These are phyloP conservation scores for Eucommia ulmoides DNA, from an alignment of 257 asterid genomes.

Conservation along the genomic window DNA sequence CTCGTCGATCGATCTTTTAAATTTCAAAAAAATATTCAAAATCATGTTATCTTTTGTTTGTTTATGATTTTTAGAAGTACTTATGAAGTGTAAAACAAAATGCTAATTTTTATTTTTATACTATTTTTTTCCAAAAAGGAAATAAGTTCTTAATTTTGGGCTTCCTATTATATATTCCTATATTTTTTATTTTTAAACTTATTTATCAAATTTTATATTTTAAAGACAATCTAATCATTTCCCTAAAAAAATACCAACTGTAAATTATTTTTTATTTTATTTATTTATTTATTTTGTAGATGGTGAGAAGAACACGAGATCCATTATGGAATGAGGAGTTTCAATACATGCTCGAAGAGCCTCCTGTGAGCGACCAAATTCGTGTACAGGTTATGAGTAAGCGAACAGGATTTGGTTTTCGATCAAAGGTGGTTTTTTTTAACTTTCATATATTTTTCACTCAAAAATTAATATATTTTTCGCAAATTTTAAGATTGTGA, in stretches of 20 bases:
- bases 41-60: no score
- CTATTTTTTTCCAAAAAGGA: no score
- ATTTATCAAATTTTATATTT: background rate
- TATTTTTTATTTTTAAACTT: background rate
- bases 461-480: no score
- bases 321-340: conserved; percentile 87
- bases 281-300: conserved; percentile 19
- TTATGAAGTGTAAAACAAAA: no score
- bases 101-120: no score
- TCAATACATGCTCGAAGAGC: conserved; percentile 76
- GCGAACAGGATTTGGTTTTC: conserved; percentile 43
- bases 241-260: no score
- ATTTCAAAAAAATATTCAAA: no score
- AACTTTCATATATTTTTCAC: no score
- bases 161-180: background rate
- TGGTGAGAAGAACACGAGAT: conserved; percentile 51
- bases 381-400: conserved; percentile 68
- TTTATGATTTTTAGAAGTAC: no score
- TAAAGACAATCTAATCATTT: no score
- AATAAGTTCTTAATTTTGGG: no score
- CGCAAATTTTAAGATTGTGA: background rate
- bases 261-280: background rate
- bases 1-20: no score
- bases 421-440: conserved; percentile 39
- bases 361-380: conserved; percentile 66